A percentile compares a stretch with the other conserved stretches of the same genome.
Conservation (phyloP, 2,329 filamentous ascomycete genomes). For the Hymenoscyphus fructigenus region DNA sequence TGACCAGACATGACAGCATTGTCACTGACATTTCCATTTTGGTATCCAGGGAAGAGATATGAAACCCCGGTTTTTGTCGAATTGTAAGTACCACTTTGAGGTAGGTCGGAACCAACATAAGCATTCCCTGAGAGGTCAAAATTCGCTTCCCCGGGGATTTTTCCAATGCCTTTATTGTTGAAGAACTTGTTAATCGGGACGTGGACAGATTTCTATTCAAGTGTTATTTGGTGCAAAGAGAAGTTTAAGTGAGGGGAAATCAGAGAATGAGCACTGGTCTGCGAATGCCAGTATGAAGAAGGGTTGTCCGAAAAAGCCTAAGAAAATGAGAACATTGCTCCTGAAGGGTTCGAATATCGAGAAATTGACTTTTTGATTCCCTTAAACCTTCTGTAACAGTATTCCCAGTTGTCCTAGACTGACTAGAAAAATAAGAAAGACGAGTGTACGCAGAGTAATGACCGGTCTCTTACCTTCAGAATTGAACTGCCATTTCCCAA, state of each 20-base stretch:
- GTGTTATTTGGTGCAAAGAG: background rate
- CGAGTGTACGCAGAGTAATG: too few relatives aligned
- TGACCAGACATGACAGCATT: conserved; percentile 47
- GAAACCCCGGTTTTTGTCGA: conserved; percentile 43
- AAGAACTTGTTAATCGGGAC: conserved; percentile 39
- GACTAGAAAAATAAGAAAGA: too few relatives aligned
- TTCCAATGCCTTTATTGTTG: conserved; percentile 50
- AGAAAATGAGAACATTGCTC: too few relatives aligned
- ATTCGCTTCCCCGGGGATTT: conserved; percentile 45
- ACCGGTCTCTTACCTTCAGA: background rate
- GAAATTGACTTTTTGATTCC: too few relatives aligned
- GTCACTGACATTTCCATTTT: conserved; percentile 37
- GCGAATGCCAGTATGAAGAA: too few relatives aligned
- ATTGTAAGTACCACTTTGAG: conserved; percentile 38
- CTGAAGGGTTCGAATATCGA: too few relatives aligned
- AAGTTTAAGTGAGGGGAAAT: background rate
- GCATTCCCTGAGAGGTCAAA: conserved; percentile 45
- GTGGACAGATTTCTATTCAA: conserved; percentile 21
- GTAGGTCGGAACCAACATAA: conserved; percentile 40
- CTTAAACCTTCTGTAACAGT: too few relatives aligned
- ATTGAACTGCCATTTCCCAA: background rate
- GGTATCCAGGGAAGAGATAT: conserved; percentile 46
- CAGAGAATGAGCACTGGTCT: too few relatives aligned
- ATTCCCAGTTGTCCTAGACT: too few relatives aligned
- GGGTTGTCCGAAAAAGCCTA: too few relatives aligned